Percentiles rank a stretch among this genome's conserved stretches.
Conservation (phyloP, 495 filamentous ascomycete species). For the Podospora australis region DNA sequence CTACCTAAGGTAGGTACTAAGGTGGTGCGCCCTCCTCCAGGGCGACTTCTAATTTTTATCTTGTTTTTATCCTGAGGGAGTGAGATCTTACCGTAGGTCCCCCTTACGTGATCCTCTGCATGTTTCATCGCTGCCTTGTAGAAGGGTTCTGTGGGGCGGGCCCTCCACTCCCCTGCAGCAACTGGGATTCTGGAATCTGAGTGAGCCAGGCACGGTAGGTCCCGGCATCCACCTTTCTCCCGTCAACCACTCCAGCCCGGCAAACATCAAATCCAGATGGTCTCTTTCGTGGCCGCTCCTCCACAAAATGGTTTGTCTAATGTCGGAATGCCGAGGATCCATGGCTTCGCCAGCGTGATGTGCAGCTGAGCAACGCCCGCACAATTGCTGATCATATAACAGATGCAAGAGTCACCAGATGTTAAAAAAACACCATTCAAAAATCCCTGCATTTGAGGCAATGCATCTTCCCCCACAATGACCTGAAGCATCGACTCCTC, state of each 20-base stretch:
- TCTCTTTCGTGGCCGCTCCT: neutral
- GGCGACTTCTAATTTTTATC: too few relatives aligned
- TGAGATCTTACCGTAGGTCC: too few relatives aligned
- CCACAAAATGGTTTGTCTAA: neutral
- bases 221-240: too few relatives aligned
- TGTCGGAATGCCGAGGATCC: neutral
- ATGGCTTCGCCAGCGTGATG: conserved; percentile 10
- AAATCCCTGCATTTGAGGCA: neutral
- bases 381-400: conserved; percentile 7
- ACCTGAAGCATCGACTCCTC: neutral
- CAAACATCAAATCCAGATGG: neutral
- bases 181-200: too few relatives aligned
- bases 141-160: neutral
- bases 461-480: neutral
- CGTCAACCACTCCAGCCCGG: neutral
- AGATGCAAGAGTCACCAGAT: neutral
- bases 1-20: too few relatives aligned
- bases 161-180: too few relatives aligned
- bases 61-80: too few relatives aligned
- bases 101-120: too few relatives aligned
- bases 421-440: neutral
- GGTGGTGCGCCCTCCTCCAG: too few relatives aligned
- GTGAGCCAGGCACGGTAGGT: too few relatives aligned
- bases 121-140: conserved; percentile 4
- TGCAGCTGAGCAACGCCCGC: conserved; percentile 7